Evolutionary conservation across 208 protist genomes (phyloP).

Genomic region (Trypanosoma theileri): DNA sequence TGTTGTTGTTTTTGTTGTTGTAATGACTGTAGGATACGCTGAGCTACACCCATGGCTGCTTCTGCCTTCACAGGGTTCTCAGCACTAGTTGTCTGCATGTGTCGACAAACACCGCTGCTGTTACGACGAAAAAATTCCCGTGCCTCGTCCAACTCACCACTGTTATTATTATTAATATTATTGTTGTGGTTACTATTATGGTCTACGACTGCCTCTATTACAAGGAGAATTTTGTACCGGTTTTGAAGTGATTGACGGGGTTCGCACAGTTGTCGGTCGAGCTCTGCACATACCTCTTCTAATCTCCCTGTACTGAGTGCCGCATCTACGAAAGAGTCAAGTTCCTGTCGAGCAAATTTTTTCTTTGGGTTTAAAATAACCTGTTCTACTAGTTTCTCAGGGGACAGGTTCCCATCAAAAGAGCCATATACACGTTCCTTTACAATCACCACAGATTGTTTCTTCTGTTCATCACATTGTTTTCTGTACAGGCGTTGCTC

Average conservation of each 20-base stretch:
- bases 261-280: conserved; percentile 24
- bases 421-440: conserved; percentile 8
- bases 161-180: conserved; percentile 1
- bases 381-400: conserved; percentile 23
- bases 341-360: conserved; percentile 19
- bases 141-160: conserved; percentile 5
- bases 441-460: conserved; percentile 4
- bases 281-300: conserved; percentile 25
- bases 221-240: conserved; percentile 25
- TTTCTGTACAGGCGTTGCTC: conserved; percentile 21
- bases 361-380: conserved; percentile 27
- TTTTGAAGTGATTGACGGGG: conserved; percentile 17
- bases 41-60: conserved; percentile 12
- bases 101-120: conserved; percentile 12
- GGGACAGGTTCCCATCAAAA: conserved; percentile 20
- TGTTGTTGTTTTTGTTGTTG: background rate
- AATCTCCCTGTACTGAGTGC: conserved; percentile 6
- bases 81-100: conserved; percentile 7
- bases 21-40: conserved; percentile 16
- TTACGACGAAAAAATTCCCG: conserved; percentile 20
- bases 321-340: conserved; percentile 28
- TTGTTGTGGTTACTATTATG: background rate
- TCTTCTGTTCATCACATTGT: conserved; percentile 26
- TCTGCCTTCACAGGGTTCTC: conserved; percentile 31
- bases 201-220: conserved; percentile 22